Evolutionary conservation across 2,329 filamentous ascomycete genomes (phyloP), one percentile per base, ranked within the genome.

Genomic region (Chrysosphaeria jannelii): DNA sequence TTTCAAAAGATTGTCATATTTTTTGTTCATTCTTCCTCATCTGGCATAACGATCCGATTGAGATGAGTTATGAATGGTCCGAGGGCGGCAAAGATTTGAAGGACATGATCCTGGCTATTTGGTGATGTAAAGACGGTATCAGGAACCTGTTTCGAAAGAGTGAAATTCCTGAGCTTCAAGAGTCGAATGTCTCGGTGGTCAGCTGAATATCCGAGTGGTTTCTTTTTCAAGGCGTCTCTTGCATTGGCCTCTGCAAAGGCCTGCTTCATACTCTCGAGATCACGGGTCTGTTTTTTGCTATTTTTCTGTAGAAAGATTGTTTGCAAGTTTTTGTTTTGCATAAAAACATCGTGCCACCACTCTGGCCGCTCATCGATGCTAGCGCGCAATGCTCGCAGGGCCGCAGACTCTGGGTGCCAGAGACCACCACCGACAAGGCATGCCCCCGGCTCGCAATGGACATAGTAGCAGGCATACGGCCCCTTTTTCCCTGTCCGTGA

Each of bases 401-500:
- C 50, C 4, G 48, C 45, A 2, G 59, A 56, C 24, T 76, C 70
- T 2, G 75, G 74, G 35, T 67, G 59, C 74, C 74, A 90, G 10
- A 88, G 46, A 1, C 79, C 78, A 22, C 74, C 75, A 27, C 71
- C 78, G 20, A 88, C 49, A 34, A 81, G 71, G 37, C 62, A 68
- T 23, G 20, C 22, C 10, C 50, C 51, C 8, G 78, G 75, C 39
- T 81, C 61, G 31, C 74, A 56, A 40, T 89, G 76, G 11, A 90
- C 46, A 44, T 89, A 90, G 46, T 90, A 90, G 37, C 64, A 68
- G 5, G 78, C 78, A 42, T 85, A 88, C 7, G 71, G 67, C 0
- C 75, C 75, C 43, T 90, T 89, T 25, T 71, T 59, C 11, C 78
- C 78, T 0, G 76, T 88, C 11, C 78, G 65, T 27, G 72, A 85